Evolutionary conservation across 208 protist genomes (phyloP), one percentile per base, ranked within the genome.

Genomic region (Crithidia fasciculata): DNA sequence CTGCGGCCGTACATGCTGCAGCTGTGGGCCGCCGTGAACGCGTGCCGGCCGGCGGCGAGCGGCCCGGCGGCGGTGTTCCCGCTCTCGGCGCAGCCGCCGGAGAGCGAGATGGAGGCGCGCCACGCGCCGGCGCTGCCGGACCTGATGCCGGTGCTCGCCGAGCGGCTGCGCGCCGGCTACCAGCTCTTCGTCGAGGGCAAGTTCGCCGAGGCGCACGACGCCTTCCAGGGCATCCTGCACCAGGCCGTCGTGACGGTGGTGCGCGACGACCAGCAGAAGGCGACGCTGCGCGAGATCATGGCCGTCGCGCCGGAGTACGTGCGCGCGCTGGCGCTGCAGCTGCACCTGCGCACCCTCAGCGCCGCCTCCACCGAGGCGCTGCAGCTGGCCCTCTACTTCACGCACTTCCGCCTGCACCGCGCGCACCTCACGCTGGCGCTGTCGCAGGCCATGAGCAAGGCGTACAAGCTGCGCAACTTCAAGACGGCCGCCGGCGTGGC

Each of bases 381-480:
- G 8, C 97, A 98, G 83, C 82, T 99, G n/a, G 93, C 98, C 1
- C 89, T 98, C 41, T 99, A 99, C 80, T 98, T 99, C 71, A 99
- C 98, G 36, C 94, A 99, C 90, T 99, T 96, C 75, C 94, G 98
- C 44, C 83, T 99, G 15, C 88, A 98, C 69, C 79, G 90, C 8
- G 65, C 83, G 4, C 98, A 99, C 80, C 70, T 98, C 41, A 90
- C 87, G 9, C 83, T 99, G 19, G 80, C 84, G 43, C 83, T 99
- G 4, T 86, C 96, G 12, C 95, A 97, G 44, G 97, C 98, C 12
- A 98, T 99, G 95, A 96, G 75, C 54, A 83, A 90, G 60, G 82
- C 90, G 12, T 98, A 91, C 75, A 98, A 98, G 80, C 57, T 85
- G 58, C 93, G 98, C 83, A 98, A 98, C 81, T 90, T 95, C 69